phyloP scores from a whole-genome alignment of 2,329 filamentous ascomycete genomes.

The Aspergillus aculeatinus region DNA sequence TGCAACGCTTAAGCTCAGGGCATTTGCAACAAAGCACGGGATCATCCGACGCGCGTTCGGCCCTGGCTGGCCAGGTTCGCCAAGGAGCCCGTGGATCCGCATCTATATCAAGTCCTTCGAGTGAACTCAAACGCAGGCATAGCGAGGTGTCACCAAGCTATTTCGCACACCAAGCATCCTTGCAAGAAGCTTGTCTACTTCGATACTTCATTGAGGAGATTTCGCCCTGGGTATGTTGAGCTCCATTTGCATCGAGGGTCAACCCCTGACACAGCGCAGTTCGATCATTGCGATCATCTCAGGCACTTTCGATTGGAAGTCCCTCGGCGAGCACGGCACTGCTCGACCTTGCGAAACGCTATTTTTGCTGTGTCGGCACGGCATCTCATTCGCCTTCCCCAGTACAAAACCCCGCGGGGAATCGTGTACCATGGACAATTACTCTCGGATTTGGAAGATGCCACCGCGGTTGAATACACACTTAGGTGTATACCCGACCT shows the following conservation, averaged over 20 bases:
- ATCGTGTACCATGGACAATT: slow-evolving; percentile 17
- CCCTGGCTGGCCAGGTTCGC: no score
- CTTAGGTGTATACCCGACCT: slow-evolving; percentile 24
- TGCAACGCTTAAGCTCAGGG: no score
- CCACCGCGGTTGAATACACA: slow-evolving; percentile 24
- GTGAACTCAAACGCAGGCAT: no score
- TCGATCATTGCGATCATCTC: slow-evolving; percentile 24
- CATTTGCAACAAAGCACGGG: no score
- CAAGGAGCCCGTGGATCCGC: no score
- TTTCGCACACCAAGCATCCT: not conserved
- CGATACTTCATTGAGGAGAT: slow-evolving; percentile 28
- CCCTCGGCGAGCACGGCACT: slow-evolving; percentile 19
- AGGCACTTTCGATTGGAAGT: slow-evolving; percentile 23
- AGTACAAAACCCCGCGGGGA: slow-evolving; percentile 20
- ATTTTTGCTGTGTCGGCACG: slow-evolving; percentile 26
- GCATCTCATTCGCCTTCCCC: slow-evolving; percentile 21
- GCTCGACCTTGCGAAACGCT: slow-evolving; percentile 23
- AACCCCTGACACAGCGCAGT: slow-evolving; percentile 7
- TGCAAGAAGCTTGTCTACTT: slow-evolving; percentile 22
- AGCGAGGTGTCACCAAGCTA: not conserved
- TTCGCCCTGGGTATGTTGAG: slow-evolving; percentile 23
- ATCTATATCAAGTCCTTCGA: no score
- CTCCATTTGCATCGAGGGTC: not conserved
- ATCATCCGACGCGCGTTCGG: no score
- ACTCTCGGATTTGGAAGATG: slow-evolving; percentile 16